These are phyloP conservation scores for Asterophora lycoperdoides DNA, from an alignment of 768 basidiomycete genomes.

Conservation along the genomic window DNA sequence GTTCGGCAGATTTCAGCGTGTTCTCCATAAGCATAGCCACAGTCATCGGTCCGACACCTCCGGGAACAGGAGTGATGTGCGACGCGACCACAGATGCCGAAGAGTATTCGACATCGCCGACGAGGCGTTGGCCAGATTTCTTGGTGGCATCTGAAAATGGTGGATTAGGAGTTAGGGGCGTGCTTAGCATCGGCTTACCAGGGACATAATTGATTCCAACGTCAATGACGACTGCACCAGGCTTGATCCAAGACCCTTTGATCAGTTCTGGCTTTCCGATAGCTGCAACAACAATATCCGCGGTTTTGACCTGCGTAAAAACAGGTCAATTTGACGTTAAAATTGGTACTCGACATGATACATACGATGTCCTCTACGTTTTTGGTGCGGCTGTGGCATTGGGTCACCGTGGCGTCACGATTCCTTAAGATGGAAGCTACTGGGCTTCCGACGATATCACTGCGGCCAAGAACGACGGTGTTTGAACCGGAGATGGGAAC, in stretches of 20 bases:
- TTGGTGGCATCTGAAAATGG: conserved; percentile 66
- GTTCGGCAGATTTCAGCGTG: conserved; percentile 79
- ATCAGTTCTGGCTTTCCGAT: conserved; percentile 91
- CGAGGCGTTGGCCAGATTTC: conserved; percentile 92
- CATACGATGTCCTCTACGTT: conserved; percentile 76
- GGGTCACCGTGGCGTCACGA: conserved; percentile 93
- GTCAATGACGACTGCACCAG: conserved; percentile 92
- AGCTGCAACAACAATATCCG: conserved; percentile 95
- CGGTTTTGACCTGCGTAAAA: conserved; percentile 61
- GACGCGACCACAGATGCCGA: conserved; percentile 77
- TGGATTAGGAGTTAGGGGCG: neutral
- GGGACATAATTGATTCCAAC: conserved; percentile 97
- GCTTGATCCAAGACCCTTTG: conserved; percentile 93
- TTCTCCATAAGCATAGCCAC: conserved; percentile 98
- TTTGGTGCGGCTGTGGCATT: conserved; percentile 91
- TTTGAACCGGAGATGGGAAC: conserved; percentile 71
- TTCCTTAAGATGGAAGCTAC: conserved; percentile 88
- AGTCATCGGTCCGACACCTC: conserved; percentile 99
- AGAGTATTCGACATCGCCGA: conserved; percentile 90
- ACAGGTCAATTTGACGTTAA: neutral
- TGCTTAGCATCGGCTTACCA: conserved; percentile 41
- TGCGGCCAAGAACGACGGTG: conserved; percentile 92
- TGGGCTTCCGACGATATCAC: conserved; percentile 96
- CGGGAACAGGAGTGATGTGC: conserved; percentile 95
- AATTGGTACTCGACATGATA: conserved; percentile 6